These are phyloP conservation scores for Hyphopichia burtonii DNA, from an alignment of 1,139 yeast genomes.

Conservation along the genomic window DNA sequence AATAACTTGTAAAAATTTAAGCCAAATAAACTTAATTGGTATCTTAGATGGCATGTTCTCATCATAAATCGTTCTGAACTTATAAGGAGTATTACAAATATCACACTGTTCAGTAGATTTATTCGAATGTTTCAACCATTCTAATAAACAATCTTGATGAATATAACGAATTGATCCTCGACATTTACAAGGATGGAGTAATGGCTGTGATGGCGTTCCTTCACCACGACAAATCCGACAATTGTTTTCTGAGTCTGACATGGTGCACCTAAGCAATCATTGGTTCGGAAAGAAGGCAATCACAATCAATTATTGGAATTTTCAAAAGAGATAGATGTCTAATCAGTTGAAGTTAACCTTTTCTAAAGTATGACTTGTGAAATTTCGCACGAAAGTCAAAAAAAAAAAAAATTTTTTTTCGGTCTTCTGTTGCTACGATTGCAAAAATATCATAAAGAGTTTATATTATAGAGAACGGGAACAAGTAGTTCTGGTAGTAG, in stretches of 20 bases:
- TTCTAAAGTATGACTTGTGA: neutral
- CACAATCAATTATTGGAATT: too few relatives aligned
- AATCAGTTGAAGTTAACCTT: neutral
- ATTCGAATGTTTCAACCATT: conserved; percentile 76
- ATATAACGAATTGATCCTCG: conserved; percentile 90
- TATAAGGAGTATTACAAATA: conserved; percentile 79
- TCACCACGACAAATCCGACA: conserved; percentile 97
- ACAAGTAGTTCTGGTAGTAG: too few relatives aligned
- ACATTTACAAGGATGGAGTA: conserved; percentile 91
- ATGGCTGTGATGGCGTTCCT: conserved; percentile 73
- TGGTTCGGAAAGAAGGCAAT: neutral
- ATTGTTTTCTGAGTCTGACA: conserved; percentile 22
- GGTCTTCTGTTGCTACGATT: neutral
- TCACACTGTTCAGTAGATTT: conserved; percentile 72
- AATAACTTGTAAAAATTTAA: conserved; percentile 32
- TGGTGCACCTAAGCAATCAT: neutral
- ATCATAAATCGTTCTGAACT: conserved; percentile 69
- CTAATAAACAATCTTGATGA: conserved; percentile 87
- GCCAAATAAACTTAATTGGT: conserved; percentile 50
- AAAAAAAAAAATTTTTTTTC: neutral
- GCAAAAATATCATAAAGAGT: neutral
- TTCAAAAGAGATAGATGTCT: too few relatives aligned
- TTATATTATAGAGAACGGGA: too few relatives aligned
- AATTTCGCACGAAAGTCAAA: neutral
- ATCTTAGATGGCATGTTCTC: conserved; percentile 67